A percentile compares a stretch with the other conserved stretches of the same genome.
Conservation (phyloP, 208 protist species). For the Herpetomonas samuelpessoai region DNA sequence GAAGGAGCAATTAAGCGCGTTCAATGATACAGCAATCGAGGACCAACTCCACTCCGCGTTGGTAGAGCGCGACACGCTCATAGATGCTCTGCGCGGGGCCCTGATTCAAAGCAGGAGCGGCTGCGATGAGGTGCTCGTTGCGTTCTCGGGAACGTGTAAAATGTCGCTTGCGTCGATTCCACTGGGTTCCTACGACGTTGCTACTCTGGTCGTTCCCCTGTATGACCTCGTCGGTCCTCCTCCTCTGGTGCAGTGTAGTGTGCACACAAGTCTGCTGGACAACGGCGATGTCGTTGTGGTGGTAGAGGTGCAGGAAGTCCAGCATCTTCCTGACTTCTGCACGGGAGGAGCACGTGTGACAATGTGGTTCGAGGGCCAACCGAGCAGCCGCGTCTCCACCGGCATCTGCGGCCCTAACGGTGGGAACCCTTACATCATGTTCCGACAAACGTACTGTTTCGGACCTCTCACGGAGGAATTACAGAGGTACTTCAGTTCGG, state of each 20-base stretch:
- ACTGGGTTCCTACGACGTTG: constrained; percentile 33
- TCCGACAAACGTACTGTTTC: constrained; percentile 48
- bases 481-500: constrained; percentile 26
- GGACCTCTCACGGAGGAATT: constrained; percentile 35
- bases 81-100: constrained; percentile 12
- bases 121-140: constrained; percentile 15
- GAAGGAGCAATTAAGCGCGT: constrained; percentile 11
- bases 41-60: constrained; percentile 18
- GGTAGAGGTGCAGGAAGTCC: constrained; percentile 36
- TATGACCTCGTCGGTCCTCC: constrained; percentile 40
- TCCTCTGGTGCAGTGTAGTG: constrained; percentile 37
- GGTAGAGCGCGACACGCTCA: constrained; percentile 22
- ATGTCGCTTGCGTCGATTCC: constrained; percentile 30
- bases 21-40: constrained; percentile 26
- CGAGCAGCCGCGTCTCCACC: constrained; percentile 25
- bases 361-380: constrained; percentile 51
- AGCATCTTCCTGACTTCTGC: constrained; percentile 45
- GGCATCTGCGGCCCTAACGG: constrained; percentile 27
- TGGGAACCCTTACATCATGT: constrained; percentile 47
- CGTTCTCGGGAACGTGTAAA: constrained; percentile 53
- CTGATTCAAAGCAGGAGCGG: not conserved
- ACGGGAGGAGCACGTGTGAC: constrained; percentile 37
- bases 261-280: constrained; percentile 26
- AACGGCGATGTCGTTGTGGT: constrained; percentile 29
- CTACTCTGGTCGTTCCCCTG: constrained; percentile 40